Evolutionary conservation across 805 yeast species (phyloP).

Genomic region (fission yeast (Schizosaccharomyces pombe)): DNA sequence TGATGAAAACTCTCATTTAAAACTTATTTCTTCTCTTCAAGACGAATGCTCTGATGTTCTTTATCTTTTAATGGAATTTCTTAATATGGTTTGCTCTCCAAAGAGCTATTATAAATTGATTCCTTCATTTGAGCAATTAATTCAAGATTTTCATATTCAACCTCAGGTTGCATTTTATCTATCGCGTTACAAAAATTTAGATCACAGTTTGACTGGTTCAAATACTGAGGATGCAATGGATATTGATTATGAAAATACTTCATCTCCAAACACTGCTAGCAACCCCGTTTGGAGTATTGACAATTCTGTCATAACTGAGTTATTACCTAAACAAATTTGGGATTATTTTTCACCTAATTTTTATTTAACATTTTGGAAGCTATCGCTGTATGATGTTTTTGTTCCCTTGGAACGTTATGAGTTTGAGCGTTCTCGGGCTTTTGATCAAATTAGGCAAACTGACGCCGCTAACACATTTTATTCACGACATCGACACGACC

Average conservation of each 20-base stretch:
- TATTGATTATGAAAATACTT: conserved; percentile 7
- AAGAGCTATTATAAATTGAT: conserved; percentile 9
- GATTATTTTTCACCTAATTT: conserved; percentile 18
- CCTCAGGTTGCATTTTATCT: conserved; percentile 48
- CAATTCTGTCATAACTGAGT: conserved; percentile 3
- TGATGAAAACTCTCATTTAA: conserved; percentile 26
- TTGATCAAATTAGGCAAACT: neutral
- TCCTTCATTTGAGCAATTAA: conserved; percentile 4
- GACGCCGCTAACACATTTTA: conserved; percentile 18
- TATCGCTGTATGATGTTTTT: conserved; percentile 47
- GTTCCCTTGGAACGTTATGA: conserved; percentile 29
- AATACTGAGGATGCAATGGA: conserved; percentile 14
- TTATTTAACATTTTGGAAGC: conserved; percentile 47
- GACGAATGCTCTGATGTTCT: conserved; percentile 53
- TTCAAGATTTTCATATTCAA: conserved; percentile 13
- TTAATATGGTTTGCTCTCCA: conserved; percentile 26
- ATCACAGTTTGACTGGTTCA: conserved; percentile 5
- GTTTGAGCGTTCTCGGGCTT: conserved; percentile 14
- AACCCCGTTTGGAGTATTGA: neutral
- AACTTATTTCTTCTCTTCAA: conserved; percentile 42
- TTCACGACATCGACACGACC: neutral
- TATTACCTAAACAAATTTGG: conserved; percentile 13
- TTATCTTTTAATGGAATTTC: conserved; percentile 36
- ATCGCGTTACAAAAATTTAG: conserved; percentile 38
- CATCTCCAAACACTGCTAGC: neutral